Evolutionary conservation across 768 basidiomycete genomes (phyloP).

Genomic region (Psilocybe cubensis): DNA sequence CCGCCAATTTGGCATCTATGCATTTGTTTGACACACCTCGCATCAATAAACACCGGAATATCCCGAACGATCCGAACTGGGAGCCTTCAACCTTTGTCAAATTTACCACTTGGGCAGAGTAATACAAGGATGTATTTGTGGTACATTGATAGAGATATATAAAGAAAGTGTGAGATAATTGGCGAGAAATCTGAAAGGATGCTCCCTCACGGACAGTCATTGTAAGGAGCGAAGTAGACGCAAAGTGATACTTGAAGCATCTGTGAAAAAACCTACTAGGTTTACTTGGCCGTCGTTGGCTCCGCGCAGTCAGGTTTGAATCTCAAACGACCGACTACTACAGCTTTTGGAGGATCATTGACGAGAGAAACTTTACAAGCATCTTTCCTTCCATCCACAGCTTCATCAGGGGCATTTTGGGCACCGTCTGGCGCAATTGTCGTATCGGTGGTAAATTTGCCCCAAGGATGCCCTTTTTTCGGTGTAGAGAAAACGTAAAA

Average conservation of each 20-base stretch:
- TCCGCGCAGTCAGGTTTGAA: constrained; percentile 65
- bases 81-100: too few relatives aligned
- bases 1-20: too few relatives aligned
- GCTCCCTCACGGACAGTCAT: too few relatives aligned
- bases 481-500: constrained; percentile 69
- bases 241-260: background rate
- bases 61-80: too few relatives aligned
- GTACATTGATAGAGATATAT: too few relatives aligned
- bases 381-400: constrained; percentile 33
- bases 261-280: background rate
- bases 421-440: constrained; percentile 39
- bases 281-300: constrained; percentile 46
- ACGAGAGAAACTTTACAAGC: constrained; percentile 57
- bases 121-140: too few relatives aligned
- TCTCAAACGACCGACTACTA: constrained; percentile 65
- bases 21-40: too few relatives aligned
- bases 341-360: constrained; percentile 46
- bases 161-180: too few relatives aligned
- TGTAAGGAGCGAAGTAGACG: background rate
- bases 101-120: too few relatives aligned
- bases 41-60: too few relatives aligned
- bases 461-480: constrained; percentile 68
- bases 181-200: too few relatives aligned
- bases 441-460: constrained; percentile 65
- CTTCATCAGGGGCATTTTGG: constrained; percentile 43